Evolutionary conservation across 495 filamentous ascomycete genomes (phyloP).

Genomic region (Mytilinidion resinicola): DNA sequence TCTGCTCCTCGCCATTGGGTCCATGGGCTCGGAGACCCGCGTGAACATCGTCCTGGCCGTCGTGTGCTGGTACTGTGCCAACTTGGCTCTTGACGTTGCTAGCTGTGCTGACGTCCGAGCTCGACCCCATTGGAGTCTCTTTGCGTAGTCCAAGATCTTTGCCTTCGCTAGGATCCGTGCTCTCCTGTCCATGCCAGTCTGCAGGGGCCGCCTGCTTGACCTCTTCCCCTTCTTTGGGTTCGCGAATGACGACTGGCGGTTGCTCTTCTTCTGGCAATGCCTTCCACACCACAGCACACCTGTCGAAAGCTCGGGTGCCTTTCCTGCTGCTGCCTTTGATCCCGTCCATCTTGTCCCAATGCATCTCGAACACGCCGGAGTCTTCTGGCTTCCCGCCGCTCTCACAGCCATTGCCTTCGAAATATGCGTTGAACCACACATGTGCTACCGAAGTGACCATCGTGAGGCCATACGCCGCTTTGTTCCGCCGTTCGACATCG

Average conservation of each 20-base stretch:
- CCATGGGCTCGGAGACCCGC: slow-evolving; percentile 30
- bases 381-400: slow-evolving; percentile 48
- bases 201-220: slow-evolving; percentile 61
- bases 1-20: slow-evolving; percentile 16
- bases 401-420: slow-evolving; percentile 74
- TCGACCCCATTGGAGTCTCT: slow-evolving; percentile 47
- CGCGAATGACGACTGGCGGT: slow-evolving; percentile 27
- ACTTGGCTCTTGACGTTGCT: slow-evolving; percentile 42
- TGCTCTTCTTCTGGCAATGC: slow-evolving; percentile 31
- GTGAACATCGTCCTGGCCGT: slow-evolving; percentile 19
- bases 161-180: slow-evolving; percentile 24
- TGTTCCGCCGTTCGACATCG: slow-evolving; percentile 74
- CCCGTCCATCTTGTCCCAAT: slow-evolving; percentile 63
- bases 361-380: slow-evolving; percentile 55
- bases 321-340: slow-evolving; percentile 76
- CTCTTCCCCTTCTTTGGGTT: slow-evolving; percentile 46
- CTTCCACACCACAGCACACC: slow-evolving; percentile 80
- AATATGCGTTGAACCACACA: slow-evolving; percentile 94
- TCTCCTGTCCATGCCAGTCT: slow-evolving; percentile 57
- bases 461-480: slow-evolving; percentile 67
- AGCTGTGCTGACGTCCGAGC: slow-evolving; percentile 59
- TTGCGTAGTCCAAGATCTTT: slow-evolving; percentile 62
- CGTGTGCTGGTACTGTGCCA: background rate
- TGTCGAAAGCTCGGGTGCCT: slow-evolving; percentile 74
- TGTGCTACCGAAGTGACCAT: slow-evolving; percentile 92